These are phyloP conservation scores for Claviceps purpurea DNA, from an alignment of 2,329 filamentous ascomycete genomes.

Conservation along the genomic window DNA sequence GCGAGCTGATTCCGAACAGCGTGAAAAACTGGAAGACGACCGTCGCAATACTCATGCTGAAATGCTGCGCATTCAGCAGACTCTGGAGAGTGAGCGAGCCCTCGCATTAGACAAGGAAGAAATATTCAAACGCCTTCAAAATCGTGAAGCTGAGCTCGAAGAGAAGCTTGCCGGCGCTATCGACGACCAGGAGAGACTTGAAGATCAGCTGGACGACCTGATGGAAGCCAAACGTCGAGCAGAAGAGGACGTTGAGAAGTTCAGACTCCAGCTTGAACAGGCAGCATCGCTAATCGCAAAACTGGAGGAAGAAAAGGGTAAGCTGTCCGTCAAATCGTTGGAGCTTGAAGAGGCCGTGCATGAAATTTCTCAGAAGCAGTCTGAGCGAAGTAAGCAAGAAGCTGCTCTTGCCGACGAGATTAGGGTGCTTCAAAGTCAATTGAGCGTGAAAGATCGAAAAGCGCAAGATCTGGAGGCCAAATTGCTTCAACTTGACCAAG, in stretches of 20 bases:
- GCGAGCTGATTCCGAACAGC: constrained; percentile 58
- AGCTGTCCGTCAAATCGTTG: constrained; percentile 52
- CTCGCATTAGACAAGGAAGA: constrained; percentile 95
- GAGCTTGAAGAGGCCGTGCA: constrained; percentile 59
- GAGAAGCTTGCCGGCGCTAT: constrained; percentile 88
- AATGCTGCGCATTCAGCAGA: constrained; percentile 81
- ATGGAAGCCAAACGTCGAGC: constrained; percentile 80
- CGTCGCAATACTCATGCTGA: constrained; percentile 76
- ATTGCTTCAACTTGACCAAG: constrained; percentile 73
- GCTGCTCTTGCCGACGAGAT: constrained; percentile 68
- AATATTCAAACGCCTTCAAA: constrained; percentile 91
- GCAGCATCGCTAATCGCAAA: constrained; percentile 76
- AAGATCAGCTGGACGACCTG: constrained; percentile 83
- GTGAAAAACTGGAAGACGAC: constrained; percentile 79
- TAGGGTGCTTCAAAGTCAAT: constrained; percentile 81
- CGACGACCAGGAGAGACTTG: constrained; percentile 84
- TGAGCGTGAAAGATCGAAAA: constrained; percentile 81
- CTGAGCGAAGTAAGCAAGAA: constrained; percentile 64
- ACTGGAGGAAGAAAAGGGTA: constrained; percentile 74
- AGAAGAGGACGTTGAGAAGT: constrained; percentile 70
- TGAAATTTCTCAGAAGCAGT: constrained; percentile 56
- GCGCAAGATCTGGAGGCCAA: constrained; percentile 75
- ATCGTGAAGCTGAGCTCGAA: constrained; percentile 79
- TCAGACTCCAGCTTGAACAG: constrained; percentile 75
- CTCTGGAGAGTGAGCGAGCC: constrained; percentile 88